Percentiles rank a stretch among this genome's conserved stretches.
phyloP scores from a whole-genome alignment of 2,329 filamentous ascomycete genomes.

The Chaetomium olivaceum region DNA sequence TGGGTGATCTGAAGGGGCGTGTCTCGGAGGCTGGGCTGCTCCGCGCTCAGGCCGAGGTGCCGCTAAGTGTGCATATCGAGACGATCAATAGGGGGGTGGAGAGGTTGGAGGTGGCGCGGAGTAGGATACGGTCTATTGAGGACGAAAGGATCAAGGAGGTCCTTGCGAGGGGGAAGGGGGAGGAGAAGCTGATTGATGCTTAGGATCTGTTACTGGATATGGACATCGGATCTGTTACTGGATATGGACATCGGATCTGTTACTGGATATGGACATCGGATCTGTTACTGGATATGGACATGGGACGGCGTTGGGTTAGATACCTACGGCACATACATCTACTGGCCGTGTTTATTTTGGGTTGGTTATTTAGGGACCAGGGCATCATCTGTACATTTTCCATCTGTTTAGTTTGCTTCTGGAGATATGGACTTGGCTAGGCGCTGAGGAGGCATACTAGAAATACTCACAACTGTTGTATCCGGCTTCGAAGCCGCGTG shows the following conservation, averaged over 20 bases:
- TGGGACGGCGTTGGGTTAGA: constrained; percentile 8
- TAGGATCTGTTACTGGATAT: constrained; percentile 1
- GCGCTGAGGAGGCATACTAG: neutral
- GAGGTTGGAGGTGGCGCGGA: constrained; percentile 65
- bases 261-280: neutral
- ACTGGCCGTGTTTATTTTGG: neutral
- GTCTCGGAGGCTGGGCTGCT: constrained; percentile 67
- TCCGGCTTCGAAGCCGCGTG: too few species aligned
- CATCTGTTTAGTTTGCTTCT: neutral
- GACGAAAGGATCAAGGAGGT: constrained; percentile 57
- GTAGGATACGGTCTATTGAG: constrained; percentile 59
- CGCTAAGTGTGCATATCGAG: constrained; percentile 72
- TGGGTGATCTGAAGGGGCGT: constrained; percentile 71
- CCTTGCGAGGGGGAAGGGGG: constrained; percentile 48
- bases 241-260: neutral
- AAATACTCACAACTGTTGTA: neutral
- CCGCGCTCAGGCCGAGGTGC: constrained; percentile 49
- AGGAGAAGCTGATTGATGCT: constrained; percentile 33
- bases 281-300: neutral
- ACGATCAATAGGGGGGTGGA: constrained; percentile 73
- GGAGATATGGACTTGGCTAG: neutral
- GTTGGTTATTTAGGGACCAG: neutral
- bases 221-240: neutral
- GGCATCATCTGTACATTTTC: neutral
- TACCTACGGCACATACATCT: neutral